These are phyloP conservation scores for Leonotis leonurus DNA, from an alignment of 257 asterid species.

Conservation along the genomic window DNA sequence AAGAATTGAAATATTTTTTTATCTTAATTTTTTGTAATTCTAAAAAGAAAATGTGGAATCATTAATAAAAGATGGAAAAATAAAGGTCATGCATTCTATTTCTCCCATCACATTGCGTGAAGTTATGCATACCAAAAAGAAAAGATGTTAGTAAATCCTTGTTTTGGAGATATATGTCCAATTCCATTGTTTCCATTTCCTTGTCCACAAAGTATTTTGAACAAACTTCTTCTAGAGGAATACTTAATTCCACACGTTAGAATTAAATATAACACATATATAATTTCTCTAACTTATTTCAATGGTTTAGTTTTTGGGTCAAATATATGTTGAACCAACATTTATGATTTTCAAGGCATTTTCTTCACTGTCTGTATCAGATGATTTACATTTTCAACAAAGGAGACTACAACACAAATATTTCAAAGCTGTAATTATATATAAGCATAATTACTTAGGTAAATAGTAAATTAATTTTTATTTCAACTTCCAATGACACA, in stretches of 20 bases:
- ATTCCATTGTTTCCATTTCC: not conserved
- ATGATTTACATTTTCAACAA: not conserved
- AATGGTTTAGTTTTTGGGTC: slow-evolving; percentile 9
- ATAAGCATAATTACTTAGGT: not conserved
- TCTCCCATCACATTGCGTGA: too few species aligned
- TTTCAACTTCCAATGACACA: not conserved
- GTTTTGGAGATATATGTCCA: slow-evolving; percentile 8
- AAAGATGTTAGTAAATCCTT: not conserved
- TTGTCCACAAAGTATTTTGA: not conserved
- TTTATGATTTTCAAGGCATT: not conserved
- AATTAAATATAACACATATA: not conserved
- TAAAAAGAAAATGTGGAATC: too few species aligned
- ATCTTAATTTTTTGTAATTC: too few species aligned
- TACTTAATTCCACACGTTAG: slow-evolving; percentile 9
- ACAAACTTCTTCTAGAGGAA: slow-evolving; percentile 9
- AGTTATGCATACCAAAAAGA: not conserved
- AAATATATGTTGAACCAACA: not conserved
- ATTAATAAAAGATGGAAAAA: too few species aligned
- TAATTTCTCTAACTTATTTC: not conserved
- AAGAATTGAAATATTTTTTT: too few species aligned
- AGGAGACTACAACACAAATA: not conserved
- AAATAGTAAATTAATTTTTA: not conserved
- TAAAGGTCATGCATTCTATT: too few species aligned
- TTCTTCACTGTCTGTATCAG: not conserved
- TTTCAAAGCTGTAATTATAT: not conserved